Evolutionary conservation across 2,329 filamentous ascomycete genomes (phyloP).

Genomic region (Claviceps sp.): DNA sequence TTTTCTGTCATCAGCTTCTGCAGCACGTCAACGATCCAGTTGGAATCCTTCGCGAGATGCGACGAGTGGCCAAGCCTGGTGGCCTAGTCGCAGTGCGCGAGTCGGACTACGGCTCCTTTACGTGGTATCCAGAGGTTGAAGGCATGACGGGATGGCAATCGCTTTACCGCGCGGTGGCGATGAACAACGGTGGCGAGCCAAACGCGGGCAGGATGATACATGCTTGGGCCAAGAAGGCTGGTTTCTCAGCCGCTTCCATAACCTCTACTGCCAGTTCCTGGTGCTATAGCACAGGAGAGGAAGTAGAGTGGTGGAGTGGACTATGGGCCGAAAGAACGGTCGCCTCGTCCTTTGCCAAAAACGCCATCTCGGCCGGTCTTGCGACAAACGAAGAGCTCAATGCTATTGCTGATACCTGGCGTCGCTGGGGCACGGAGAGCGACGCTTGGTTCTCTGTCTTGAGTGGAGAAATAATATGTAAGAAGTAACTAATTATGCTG

Average conservation of each 20-base stretch:
- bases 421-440: slow-evolving; percentile 6
- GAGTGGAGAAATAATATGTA: slow-evolving; percentile 4
- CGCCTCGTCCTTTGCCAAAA: slow-evolving; percentile 5
- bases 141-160: slow-evolving; percentile 10
- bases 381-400: slow-evolving; percentile 4
- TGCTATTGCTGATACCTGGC: slow-evolving; percentile 2
- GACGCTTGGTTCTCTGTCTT: slow-evolving; percentile 6
- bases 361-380: slow-evolving; percentile 1
- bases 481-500: not conserved
- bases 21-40: slow-evolving; percentile 24
- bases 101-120: slow-evolving; percentile 9
- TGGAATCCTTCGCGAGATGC: slow-evolving; percentile 23
- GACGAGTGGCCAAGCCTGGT: slow-evolving; percentile 25
- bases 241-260: slow-evolving; percentile 8
- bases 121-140: slow-evolving; percentile 12
- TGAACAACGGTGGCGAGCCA: slow-evolving; percentile 10
- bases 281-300: slow-evolving; percentile 11
- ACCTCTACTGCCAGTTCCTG: slow-evolving; percentile 9
- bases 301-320: slow-evolving; percentile 12
- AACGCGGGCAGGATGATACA: slow-evolving; percentile 12
- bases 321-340: slow-evolving; percentile 11
- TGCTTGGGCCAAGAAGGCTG: slow-evolving; percentile 11
- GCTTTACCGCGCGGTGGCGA: slow-evolving; percentile 9
- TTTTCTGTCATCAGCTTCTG: slow-evolving; percentile 26
- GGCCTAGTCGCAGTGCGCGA: slow-evolving; percentile 24